phyloP scores from a whole-genome alignment of 352 stramenopile genomes.

The Aphanomyces astaci region DNA sequence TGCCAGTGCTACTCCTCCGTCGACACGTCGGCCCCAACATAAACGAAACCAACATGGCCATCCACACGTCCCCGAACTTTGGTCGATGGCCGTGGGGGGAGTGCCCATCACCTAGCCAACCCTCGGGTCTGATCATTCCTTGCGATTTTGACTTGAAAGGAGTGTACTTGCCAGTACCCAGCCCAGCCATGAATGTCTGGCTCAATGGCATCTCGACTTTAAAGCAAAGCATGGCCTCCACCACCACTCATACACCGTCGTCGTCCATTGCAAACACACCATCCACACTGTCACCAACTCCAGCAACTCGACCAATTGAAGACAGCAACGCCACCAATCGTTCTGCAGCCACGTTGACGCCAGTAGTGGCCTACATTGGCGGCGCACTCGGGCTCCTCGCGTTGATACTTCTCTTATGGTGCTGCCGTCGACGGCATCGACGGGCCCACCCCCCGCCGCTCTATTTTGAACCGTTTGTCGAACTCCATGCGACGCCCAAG shows the following conservation, averaged over 20 bases:
- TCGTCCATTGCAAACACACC: too few relatives aligned
- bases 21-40: background rate
- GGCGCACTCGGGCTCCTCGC: background rate
- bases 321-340: background rate
- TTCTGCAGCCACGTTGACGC: background rate
- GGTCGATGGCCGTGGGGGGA: background rate
- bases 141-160: background rate
- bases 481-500: background rate
- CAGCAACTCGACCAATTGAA: background rate
- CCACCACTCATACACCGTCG: background rate
- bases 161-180: background rate
- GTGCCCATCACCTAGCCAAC: background rate
- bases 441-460: background rate
- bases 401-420: background rate
- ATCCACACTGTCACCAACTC: too few relatives aligned
- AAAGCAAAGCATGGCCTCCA: too few relatives aligned
- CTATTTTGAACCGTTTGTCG: background rate
- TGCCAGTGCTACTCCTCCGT: slow-evolving; percentile 6
- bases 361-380: background rate
- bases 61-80: slow-evolving; percentile 8
- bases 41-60: background rate
- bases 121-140: background rate
- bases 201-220: background rate
- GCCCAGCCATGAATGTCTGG: background rate
- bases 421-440: background rate